Conservation (phyloP, 2,329 filamentous ascomycete species). For the Hymenoscyphus albidus region DNA sequence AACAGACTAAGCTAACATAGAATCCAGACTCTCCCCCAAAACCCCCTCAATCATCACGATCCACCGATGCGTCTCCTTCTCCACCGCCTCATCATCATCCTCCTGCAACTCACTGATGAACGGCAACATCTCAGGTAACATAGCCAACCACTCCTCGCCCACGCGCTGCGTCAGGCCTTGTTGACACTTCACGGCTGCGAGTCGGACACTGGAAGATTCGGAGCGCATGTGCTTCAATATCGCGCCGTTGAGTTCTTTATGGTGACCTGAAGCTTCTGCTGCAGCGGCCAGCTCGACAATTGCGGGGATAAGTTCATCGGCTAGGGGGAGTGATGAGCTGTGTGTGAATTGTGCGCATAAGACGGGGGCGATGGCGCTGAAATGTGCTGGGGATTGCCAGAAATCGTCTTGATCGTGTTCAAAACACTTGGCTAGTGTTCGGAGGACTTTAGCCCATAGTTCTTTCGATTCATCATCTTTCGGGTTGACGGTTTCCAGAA, state of each 20-base stretch:
- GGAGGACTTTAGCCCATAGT: constrained; percentile 67
- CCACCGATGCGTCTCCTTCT: constrained; percentile 85
- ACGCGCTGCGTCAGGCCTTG: constrained; percentile 73
- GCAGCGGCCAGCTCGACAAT: constrained; percentile 77
- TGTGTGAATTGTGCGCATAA: constrained; percentile 64
- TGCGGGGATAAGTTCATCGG: constrained; percentile 62
- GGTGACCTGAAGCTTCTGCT: constrained; percentile 80
- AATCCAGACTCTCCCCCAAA: constrained; percentile 84
- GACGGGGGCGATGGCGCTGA: constrained; percentile 65
- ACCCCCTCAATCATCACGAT: constrained; percentile 86
- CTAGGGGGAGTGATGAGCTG: constrained; percentile 43
- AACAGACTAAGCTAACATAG: constrained; percentile 58
- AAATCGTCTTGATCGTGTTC: constrained; percentile 91
- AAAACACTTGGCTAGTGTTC: constrained; percentile 71
- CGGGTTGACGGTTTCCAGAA: constrained; percentile 49
- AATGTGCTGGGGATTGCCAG: constrained; percentile 90
- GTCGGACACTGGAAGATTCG: constrained; percentile 65
- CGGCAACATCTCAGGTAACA: constrained; percentile 93
- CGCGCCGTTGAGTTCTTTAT: constrained; percentile 78
- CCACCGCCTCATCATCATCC: constrained; percentile 91
- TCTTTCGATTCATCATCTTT: constrained; percentile 48
- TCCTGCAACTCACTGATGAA: constrained; percentile 95
- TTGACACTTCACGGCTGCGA: constrained; percentile 80
- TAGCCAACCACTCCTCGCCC: constrained; percentile 88
- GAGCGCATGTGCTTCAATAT: constrained; percentile 77